Conservation (phyloP, 129 eudicot species). For the Lactuca sativa region DNA sequence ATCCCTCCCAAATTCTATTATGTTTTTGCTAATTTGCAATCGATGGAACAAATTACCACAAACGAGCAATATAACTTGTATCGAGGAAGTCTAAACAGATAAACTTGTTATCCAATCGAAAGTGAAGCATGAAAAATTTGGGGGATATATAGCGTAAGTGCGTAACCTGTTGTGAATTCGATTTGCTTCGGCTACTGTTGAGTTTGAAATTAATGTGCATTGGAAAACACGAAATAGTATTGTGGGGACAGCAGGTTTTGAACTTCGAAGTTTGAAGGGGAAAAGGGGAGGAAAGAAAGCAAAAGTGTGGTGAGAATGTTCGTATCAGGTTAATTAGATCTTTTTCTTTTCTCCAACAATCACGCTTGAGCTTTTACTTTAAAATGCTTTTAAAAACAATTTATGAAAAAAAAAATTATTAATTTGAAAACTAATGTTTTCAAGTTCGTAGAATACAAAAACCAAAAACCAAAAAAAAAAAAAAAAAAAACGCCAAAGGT, state of each 20-base stretch:
- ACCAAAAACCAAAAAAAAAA: too few species aligned
- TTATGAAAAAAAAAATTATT: too few species aligned
- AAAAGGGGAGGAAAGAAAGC: neutral
- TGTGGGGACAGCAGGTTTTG: neutral
- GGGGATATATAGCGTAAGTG: neutral
- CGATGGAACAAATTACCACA: neutral
- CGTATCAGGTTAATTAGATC: neutral
- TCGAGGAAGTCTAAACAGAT: too few species aligned
- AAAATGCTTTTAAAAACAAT: too few species aligned
- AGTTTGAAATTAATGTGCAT: neutral
- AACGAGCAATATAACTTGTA: neutral
- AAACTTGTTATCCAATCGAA: neutral
- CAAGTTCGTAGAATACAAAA: too few species aligned
- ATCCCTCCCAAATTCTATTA: neutral
- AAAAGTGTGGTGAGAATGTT: neutral
- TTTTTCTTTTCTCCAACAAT: neutral
- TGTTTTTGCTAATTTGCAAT: neutral
- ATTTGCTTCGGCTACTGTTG: neutral
- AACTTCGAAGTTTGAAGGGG: neutral
- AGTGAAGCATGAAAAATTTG: neutral
- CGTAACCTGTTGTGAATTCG: neutral
- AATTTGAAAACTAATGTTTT: too few species aligned
- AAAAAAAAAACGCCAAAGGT: too few species aligned
- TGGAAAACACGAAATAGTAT: neutral
- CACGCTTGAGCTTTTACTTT: rapidly evolving